Conservation (phyloP, 305 asterid species). For the Withania somnifera region DNA sequence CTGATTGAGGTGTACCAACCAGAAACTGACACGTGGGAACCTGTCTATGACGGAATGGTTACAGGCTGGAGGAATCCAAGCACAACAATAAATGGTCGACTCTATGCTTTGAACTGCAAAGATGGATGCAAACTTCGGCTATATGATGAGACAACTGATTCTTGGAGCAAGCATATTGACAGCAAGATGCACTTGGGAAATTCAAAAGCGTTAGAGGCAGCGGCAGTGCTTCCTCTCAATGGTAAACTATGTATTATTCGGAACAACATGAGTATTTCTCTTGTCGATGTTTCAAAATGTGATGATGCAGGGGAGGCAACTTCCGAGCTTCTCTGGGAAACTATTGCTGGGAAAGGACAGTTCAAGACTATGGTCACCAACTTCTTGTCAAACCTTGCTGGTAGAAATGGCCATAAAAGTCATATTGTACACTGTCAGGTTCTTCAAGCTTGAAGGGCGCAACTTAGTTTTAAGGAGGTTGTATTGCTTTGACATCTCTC, state of each 20-base stretch:
- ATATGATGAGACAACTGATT: conserved; percentile 51
- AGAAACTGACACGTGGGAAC: conserved; percentile 53
- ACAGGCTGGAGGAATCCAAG: conserved; percentile 93
- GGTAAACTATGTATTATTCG: conserved; percentile 89
- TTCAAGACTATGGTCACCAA: conserved; percentile 56
- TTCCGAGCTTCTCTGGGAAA: conserved; percentile 83
- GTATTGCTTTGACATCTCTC: too few species aligned
- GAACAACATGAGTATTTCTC: conserved; percentile 85
- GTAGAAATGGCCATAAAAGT: conserved; percentile 78
- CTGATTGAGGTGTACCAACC: conserved; percentile 70
- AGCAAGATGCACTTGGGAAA: conserved; percentile 81
- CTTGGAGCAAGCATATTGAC: conserved; percentile 73
- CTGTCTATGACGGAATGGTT: conserved; percentile 62
- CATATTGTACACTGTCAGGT: conserved; percentile 93
- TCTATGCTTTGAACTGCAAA: conserved; percentile 76
- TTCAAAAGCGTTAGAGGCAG: conserved; percentile 81
- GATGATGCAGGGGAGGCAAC: conserved; percentile 53
- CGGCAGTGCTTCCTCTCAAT: conserved; percentile 69
- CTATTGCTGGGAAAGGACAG: conserved; percentile 62
- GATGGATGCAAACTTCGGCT: conserved; percentile 85
- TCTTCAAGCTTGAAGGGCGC: conserved; percentile 86
- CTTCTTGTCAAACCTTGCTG: conserved; percentile 83
- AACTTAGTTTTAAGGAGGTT: too few species aligned
- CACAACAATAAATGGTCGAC: conserved; percentile 74
- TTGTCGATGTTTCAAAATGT: conserved; percentile 57